Evolutionary conservation across 768 basidiomycete species (phyloP).

Genomic region (Russula sp.): DNA sequence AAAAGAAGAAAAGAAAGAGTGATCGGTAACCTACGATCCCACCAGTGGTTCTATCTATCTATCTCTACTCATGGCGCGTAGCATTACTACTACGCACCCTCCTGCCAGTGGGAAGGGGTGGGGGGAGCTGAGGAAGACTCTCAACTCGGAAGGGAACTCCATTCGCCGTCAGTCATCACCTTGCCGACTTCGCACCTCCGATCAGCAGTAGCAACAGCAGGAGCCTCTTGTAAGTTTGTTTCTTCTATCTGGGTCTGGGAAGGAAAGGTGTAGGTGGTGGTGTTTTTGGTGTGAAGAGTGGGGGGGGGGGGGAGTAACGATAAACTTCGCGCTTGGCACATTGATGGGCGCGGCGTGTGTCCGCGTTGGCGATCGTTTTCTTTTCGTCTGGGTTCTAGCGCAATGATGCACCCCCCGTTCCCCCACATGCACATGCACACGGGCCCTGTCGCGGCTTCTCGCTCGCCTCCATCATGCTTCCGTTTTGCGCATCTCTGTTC

Average conservation of each 20-base stretch:
- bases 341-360: conserved; percentile 2
- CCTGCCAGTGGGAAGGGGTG: no score
- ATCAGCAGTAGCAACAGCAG: not conserved
- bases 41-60: not conserved
- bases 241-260: not conserved
- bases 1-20: not conserved
- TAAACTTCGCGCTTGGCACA: not conserved
- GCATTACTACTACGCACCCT: no score
- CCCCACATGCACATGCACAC: no score
- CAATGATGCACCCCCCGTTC: not conserved
- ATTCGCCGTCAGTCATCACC: not conserved
- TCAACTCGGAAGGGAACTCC: not conserved
- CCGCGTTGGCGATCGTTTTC: conserved; percentile 7
- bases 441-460: not conserved
- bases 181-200: not conserved
- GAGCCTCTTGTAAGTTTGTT: no score
- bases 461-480: not conserved
- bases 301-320: not conserved
- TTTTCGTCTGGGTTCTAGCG: not conserved
- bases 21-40: conserved; percentile 16
- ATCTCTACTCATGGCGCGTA: no score
- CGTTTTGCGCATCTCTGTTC: not conserved
- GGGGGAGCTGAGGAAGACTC: conserved; percentile 41
- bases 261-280: not conserved
- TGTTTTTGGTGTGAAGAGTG: not conserved